Conservation (phyloP, 768 basidiomycete species). For the Podaxis mareebaensis region DNA sequence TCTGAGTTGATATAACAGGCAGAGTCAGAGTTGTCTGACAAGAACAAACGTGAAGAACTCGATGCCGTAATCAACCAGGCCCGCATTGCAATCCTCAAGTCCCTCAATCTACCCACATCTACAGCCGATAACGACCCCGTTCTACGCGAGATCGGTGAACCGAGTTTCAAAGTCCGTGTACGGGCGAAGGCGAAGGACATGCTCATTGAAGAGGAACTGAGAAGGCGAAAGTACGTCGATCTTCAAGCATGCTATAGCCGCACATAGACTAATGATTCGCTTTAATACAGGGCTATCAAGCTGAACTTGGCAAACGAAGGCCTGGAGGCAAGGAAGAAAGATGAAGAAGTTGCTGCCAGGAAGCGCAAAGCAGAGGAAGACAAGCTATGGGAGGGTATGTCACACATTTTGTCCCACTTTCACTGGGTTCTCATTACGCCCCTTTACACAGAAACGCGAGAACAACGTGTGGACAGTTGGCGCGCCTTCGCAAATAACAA, state of each 20-base stretch:
- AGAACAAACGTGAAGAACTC: slow-evolving; percentile 76
- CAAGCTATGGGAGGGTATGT: slow-evolving; percentile 83
- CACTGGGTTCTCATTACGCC: neutral
- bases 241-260: neutral
- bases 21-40: slow-evolving; percentile 78
- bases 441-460: slow-evolving; percentile 58
- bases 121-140: slow-evolving; percentile 60
- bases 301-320: slow-evolving; percentile 92
- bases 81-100: slow-evolving; percentile 64
- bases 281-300: slow-evolving; percentile 67
- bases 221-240: slow-evolving; percentile 71
- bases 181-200: slow-evolving; percentile 77
- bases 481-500: slow-evolving; percentile 63
- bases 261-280: slow-evolving; percentile 11
- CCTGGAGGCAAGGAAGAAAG: slow-evolving; percentile 89
- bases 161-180: slow-evolving; percentile 68
- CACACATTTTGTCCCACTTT: neutral
- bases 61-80: slow-evolving; percentile 81
- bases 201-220: slow-evolving; percentile 87
- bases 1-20: slow-evolving; percentile 48
- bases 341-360: slow-evolving; percentile 73
- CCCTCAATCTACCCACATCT: slow-evolving; percentile 58
- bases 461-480: slow-evolving; percentile 86
- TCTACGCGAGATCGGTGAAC: slow-evolving; percentile 50
- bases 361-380: slow-evolving; percentile 92